These are phyloP conservation scores for Juncus inflexus DNA, from an alignment of 176 grass and related monocot genomes.

Conservation along the genomic window DNA sequence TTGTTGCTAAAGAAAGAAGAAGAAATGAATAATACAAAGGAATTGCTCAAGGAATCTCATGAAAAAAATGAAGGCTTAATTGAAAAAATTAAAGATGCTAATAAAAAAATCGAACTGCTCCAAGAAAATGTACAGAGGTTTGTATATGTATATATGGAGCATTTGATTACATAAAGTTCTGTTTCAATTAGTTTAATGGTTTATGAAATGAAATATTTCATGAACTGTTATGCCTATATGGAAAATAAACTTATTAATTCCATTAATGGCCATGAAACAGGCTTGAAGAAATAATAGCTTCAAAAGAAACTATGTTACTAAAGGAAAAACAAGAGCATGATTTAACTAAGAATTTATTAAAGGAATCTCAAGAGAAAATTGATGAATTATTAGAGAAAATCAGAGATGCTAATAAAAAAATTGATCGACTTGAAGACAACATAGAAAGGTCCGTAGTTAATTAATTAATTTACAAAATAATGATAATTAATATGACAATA, in stretches of 20 bases:
- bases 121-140: slow-evolving; percentile 52
- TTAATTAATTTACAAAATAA: slow-evolving; percentile 19
- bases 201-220: slow-evolving; percentile 8
- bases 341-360: slow-evolving; percentile 27
- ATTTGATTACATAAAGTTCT: not conserved
- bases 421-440: slow-evolving; percentile 30
- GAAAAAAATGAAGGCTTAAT: slow-evolving; percentile 39
- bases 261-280: slow-evolving; percentile 16
- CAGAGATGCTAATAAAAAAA: slow-evolving; percentile 26
- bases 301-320: slow-evolving; percentile 20
- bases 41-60: slow-evolving; percentile 40
- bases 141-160: not conserved
- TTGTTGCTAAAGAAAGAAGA: slow-evolving; percentile 21
- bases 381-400: slow-evolving; percentile 33
- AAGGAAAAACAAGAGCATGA: slow-evolving; percentile 23
- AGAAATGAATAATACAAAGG: slow-evolving; percentile 10
- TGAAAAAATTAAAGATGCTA: slow-evolving; percentile 53
- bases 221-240: slow-evolving; percentile 7
- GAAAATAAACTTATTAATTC: slow-evolving; percentile 1
- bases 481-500: slow-evolving; percentile 5
- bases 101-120: slow-evolving; percentile 56
- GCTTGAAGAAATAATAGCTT: slow-evolving; percentile 30
- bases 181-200: slow-evolving; percentile 9
- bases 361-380: slow-evolving; percentile 34
- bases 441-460: slow-evolving; percentile 21